phyloP scores from a whole-genome alignment of 2,329 filamentous ascomycete species.

The Domatiomyces catenatus region DNA sequence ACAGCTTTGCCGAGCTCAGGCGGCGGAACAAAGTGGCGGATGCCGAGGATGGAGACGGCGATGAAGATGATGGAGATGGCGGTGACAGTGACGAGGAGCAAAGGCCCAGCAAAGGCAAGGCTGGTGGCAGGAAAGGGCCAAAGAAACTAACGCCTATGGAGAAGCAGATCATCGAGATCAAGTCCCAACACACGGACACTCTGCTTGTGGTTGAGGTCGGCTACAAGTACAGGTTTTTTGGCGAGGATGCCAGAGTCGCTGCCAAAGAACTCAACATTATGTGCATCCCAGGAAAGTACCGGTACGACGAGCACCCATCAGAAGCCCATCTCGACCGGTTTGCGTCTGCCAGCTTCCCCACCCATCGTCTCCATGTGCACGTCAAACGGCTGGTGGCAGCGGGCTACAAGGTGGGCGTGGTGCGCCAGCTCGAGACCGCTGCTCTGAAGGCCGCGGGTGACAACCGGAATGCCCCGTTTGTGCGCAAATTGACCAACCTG shows the following conservation, averaged over 20 bases:
- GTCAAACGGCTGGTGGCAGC: constrained; percentile 83
- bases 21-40: constrained; percentile 41
- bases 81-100: constrained; percentile 46
- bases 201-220: constrained; percentile 86
- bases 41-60: constrained; percentile 38
- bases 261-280: constrained; percentile 87
- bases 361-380: constrained; percentile 80
- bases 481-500: constrained; percentile 82
- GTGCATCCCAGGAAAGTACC: constrained; percentile 87
- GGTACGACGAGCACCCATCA: constrained; percentile 85
- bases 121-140: constrained; percentile 51
- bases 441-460: constrained; percentile 90
- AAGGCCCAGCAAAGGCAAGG: constrained; percentile 31
- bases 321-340: constrained; percentile 87
- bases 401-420: constrained; percentile 90
- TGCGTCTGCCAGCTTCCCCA: constrained; percentile 87
- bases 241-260: constrained; percentile 78
- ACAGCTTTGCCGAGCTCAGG: constrained; percentile 57
- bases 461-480: constrained; percentile 83
- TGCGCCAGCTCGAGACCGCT: constrained; percentile 86
- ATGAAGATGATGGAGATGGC: constrained; percentile 44
- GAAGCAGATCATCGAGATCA: constrained; percentile 83
- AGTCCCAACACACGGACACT: constrained; percentile 77
- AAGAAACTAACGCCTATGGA: constrained; percentile 91
- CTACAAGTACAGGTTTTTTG: constrained; percentile 96